A percentile compares a stretch with the other conserved stretches of the same genome.
phyloP scores from a whole-genome alignment of 148 eudicot species.

The Dysphania ambrosioides region DNA sequence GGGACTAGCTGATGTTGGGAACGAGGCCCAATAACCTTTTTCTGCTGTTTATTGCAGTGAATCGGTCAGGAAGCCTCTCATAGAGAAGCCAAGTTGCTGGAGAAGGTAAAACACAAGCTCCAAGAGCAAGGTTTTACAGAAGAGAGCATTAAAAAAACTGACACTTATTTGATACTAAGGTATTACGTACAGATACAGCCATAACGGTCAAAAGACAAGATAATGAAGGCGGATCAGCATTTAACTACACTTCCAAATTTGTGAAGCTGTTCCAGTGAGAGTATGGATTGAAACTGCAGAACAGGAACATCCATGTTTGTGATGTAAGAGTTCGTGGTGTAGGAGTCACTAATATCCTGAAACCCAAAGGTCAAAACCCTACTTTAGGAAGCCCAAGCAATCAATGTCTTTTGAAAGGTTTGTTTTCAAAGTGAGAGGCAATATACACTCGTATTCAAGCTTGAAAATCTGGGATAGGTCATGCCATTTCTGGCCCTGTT shows the following conservation, averaged over 20 bases:
- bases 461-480: conserved; percentile 71
- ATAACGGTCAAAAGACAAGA: conserved; percentile 74
- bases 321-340: conserved; percentile 95
- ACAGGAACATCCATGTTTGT: conserved; percentile 69
- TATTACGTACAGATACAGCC: conserved; percentile 97
- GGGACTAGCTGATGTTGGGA: conserved; percentile 97
- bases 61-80: conserved; percentile 65
- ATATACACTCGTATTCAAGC: conserved; percentile 77
- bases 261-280: conserved; percentile 75
- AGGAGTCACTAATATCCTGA: conserved; percentile 88
- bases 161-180: conserved; percentile 77
- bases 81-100: conserved; percentile 58
- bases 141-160: conserved; percentile 56
- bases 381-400: conserved; percentile 45
- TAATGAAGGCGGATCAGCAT: conserved; percentile 39
- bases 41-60: conserved; percentile 67
- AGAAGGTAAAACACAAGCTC: conserved; percentile 65
- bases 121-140: conserved; percentile 71
- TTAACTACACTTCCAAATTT: conserved; percentile 79
- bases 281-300: conserved; percentile 88
- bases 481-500: conserved; percentile 74
- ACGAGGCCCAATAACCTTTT: conserved; percentile 89
- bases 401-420: conserved; percentile 55
- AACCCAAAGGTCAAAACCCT: conserved; percentile 54
- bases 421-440: conserved; percentile 73